A percentile compares a stretch with the other conserved stretches of the same genome.
These are phyloP conservation scores for Phellopilus nigrolimitatus DNA, from an alignment of 1,284 basidiomycete species.

Conservation along the genomic window DNA sequence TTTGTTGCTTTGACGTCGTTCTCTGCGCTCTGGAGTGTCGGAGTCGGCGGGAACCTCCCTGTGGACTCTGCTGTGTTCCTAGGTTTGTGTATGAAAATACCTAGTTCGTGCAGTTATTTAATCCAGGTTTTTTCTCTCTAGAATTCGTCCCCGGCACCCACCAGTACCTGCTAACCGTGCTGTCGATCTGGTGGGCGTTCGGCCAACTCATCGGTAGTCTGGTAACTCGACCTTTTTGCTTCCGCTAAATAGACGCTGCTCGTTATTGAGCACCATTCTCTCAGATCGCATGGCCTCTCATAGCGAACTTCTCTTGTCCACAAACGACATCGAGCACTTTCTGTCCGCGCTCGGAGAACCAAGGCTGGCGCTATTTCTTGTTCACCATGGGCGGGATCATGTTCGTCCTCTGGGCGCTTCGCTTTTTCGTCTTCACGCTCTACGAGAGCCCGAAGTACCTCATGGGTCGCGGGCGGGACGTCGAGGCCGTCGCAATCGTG, in stretches of 20 bases:
- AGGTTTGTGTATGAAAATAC: conserved; percentile 31
- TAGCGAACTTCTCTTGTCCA: conserved; percentile 56
- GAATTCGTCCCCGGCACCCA: conserved; percentile 65
- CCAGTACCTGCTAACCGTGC: conserved; percentile 63
- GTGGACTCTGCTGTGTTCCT: conserved; percentile 65
- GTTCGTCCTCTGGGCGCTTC: conserved; percentile 57
- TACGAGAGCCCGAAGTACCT: conserved; percentile 75
- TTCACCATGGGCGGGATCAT: conserved; percentile 60
- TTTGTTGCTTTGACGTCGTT: conserved; percentile 42
- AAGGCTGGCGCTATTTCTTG: conserved; percentile 73
- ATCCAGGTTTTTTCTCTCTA: conserved; percentile 22
- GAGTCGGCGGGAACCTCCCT: conserved; percentile 53
- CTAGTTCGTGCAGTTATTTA: neutral
- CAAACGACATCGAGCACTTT: conserved; percentile 35
- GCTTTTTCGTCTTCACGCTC: conserved; percentile 72
- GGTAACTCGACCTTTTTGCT: conserved; percentile 31
- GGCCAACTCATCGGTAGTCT: conserved; percentile 61
- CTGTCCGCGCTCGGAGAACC: conserved; percentile 43
- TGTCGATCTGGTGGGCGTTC: conserved; percentile 70
- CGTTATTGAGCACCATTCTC: conserved; percentile 19
- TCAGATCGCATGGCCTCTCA: conserved; percentile 55
- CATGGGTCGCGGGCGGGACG: conserved; percentile 66
- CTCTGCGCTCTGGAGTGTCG: conserved; percentile 40
- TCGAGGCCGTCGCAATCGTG: conserved; percentile 66
- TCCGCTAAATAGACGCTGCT: conserved; percentile 23